Conservation (phyloP, 768 basidiomycete genomes). For the Pisolithus marmoratus region DNA sequence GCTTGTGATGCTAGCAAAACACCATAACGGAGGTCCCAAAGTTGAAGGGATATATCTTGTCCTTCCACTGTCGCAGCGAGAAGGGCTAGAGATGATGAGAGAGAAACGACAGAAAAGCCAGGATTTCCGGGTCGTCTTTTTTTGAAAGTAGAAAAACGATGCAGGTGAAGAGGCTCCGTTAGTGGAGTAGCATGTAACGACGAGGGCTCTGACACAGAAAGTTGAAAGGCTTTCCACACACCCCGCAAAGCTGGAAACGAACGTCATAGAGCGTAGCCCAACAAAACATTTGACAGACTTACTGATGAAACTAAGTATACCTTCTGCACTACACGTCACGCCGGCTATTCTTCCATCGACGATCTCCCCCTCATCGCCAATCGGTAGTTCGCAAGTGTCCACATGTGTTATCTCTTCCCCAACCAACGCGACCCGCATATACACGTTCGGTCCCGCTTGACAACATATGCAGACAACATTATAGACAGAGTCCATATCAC, state of each 20-base stretch:
- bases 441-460: conserved; percentile 10
- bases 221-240: conserved; percentile 35
- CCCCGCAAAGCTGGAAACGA: conserved; percentile 37
- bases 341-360: conserved; percentile 1
- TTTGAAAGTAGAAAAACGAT: conserved; percentile 11
- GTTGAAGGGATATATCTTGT: conserved; percentile 45
- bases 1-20: conserved; percentile 52
- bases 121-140: conserved; percentile 8
- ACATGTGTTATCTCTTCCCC: conserved; percentile 12
- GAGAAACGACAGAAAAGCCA: conserved; percentile 37
- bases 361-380: conserved; percentile 4
- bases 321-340: conserved; percentile 36
- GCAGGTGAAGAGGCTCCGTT: conserved; percentile 17
- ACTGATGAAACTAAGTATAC: conserved; percentile 48
- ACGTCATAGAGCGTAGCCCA: background rate
- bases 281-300: conserved; percentile 11
- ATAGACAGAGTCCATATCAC: conserved; percentile 2
- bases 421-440: conserved; percentile 16
- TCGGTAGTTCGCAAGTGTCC: conserved; percentile 19
- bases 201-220: conserved; percentile 20
- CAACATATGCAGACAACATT: conserved; percentile 20
- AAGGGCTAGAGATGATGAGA: conserved; percentile 55
- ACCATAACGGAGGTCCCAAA: conserved; percentile 69
- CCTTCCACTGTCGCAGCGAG: conserved; percentile 38
- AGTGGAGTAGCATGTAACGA: conserved; percentile 20